Conservation (phyloP, 768 basidiomycete species). For the Coprinopsis cinerea region DNA sequence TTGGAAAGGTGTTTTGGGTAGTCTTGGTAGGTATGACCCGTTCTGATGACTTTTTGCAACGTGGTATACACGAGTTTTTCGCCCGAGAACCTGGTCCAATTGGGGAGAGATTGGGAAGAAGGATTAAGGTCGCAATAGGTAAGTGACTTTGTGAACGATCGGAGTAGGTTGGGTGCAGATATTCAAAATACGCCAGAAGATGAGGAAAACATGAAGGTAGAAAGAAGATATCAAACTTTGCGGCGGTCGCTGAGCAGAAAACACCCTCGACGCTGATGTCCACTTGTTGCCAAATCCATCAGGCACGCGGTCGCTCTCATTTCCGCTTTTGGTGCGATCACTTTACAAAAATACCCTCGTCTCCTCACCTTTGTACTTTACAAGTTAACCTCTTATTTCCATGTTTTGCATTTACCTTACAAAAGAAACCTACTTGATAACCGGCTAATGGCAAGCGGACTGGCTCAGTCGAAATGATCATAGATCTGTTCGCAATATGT, state of each 20-base stretch:
- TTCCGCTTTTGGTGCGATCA: slow-evolving; percentile 8
- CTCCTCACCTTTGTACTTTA: background rate
- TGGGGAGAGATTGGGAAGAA: slow-evolving; percentile 26
- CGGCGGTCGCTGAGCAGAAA: background rate
- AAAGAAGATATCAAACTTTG: background rate
- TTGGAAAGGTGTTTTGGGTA: background rate
- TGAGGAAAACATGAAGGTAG: slow-evolving; percentile 2
- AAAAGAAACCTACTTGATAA: too few species aligned
- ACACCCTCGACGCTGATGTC: too few species aligned
- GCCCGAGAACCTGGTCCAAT: slow-evolving; percentile 15
- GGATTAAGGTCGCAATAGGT: slow-evolving; percentile 7
- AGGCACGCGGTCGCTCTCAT: slow-evolving; percentile 4
- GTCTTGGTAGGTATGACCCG: slow-evolving; percentile 12
- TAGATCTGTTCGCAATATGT: too few species aligned
- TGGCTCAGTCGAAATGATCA: too few species aligned
- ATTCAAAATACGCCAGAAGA: background rate
- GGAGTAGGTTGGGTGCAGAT: background rate
- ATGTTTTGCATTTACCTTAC: too few species aligned
- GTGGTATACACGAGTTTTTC: slow-evolving; percentile 68
- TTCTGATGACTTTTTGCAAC: slow-evolving; percentile 38
- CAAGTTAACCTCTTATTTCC: background rate
- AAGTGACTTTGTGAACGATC: background rate
- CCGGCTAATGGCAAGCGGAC: too few species aligned
- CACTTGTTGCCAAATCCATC: slow-evolving; percentile 5
- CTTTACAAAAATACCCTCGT: background rate